These are phyloP conservation scores for Berberis thunbergii DNA, from an alignment of 164 flowering plant species.

Conservation along the genomic window DNA sequence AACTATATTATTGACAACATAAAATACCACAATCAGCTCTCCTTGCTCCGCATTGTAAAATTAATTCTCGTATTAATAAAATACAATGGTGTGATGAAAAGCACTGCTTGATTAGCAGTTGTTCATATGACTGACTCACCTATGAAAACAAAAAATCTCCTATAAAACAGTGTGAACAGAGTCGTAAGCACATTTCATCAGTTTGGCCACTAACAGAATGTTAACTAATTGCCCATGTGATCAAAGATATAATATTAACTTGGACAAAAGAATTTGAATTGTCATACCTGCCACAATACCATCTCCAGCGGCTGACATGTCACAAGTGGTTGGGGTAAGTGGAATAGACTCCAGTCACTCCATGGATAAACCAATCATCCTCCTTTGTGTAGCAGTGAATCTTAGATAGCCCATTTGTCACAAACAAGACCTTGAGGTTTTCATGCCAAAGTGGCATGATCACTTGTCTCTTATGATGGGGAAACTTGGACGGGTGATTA, in stretches of 20 bases:
- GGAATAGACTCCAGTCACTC: conserved; percentile 86
- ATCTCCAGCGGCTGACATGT: conserved; percentile 93
- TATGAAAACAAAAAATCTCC: too few species aligned
- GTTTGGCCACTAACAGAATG: neutral
- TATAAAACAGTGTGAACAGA: too few species aligned
- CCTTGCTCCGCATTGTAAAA: too few species aligned
- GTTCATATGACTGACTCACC: too few species aligned
- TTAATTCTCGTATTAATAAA: too few species aligned
- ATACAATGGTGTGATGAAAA: too few species aligned
- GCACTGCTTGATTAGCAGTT: too few species aligned
- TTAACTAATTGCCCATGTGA: neutral
- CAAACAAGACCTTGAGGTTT: conserved; percentile 79
- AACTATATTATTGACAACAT: too few species aligned
- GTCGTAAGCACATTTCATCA: neutral
- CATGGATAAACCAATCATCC: conserved; percentile 47
- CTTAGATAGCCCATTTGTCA: conserved; percentile 93
- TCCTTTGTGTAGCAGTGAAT: conserved; percentile 82
- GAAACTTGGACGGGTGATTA: too few species aligned
- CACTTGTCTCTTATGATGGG: too few species aligned
- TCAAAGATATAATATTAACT: neutral
- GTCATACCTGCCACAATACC: conserved; percentile 82
- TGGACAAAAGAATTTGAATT: neutral
- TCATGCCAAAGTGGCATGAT: too few species aligned
- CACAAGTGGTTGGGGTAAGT: conserved; percentile 70
- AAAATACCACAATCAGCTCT: too few species aligned